A percentile compares a stretch with the other conserved stretches of the same genome.
Conservation (phyloP, 768 basidiomycete genomes). For the Phanerochaete carnosa region DNA sequence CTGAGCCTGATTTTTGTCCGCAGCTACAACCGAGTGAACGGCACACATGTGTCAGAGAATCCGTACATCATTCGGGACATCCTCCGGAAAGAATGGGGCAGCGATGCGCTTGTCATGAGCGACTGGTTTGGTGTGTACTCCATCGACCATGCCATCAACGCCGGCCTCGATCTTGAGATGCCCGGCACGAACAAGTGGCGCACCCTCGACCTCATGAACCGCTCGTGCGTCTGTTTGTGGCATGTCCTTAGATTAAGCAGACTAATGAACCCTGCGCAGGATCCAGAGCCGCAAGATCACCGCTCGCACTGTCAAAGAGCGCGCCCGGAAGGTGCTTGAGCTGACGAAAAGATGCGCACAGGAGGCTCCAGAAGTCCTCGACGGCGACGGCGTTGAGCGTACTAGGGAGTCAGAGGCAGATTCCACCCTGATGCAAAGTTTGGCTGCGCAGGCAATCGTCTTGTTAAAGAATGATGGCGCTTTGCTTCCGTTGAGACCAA, state of each 20-base stretch:
- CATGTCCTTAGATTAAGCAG: neutral
- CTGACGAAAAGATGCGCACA: slow-evolving; percentile 67
- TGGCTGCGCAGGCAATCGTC: slow-evolving; percentile 72
- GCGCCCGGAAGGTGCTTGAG: slow-evolving; percentile 64
- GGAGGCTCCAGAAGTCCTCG: slow-evolving; percentile 66
- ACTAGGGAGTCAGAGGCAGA: slow-evolving; percentile 62
- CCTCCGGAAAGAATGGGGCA: slow-evolving; percentile 72
- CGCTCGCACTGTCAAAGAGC: slow-evolving; percentile 58
- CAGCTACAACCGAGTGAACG: slow-evolving; percentile 76
- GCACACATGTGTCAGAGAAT: slow-evolving; percentile 69
- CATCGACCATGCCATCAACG: slow-evolving; percentile 56
- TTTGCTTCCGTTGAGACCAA: slow-evolving; percentile 50
- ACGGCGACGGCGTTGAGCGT: slow-evolving; percentile 66
- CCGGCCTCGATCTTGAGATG: slow-evolving; percentile 79
- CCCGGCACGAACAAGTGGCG: slow-evolving; percentile 77
- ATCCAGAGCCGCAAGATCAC: slow-evolving; percentile 63
- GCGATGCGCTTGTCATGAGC: slow-evolving; percentile 73
- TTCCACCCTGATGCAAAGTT: slow-evolving; percentile 56
- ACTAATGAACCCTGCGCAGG: neutral
- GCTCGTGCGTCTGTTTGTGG: slow-evolving; percentile 29
- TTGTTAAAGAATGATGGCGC: slow-evolving; percentile 66
- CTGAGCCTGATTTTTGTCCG: neutral
- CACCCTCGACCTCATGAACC: slow-evolving; percentile 60
- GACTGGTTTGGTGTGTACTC: slow-evolving; percentile 83
- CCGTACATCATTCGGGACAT: slow-evolving; percentile 54